phyloP scores from a whole-genome alignment of 2,329 filamentous ascomycete genomes.

The Xylaria sp. region DNA sequence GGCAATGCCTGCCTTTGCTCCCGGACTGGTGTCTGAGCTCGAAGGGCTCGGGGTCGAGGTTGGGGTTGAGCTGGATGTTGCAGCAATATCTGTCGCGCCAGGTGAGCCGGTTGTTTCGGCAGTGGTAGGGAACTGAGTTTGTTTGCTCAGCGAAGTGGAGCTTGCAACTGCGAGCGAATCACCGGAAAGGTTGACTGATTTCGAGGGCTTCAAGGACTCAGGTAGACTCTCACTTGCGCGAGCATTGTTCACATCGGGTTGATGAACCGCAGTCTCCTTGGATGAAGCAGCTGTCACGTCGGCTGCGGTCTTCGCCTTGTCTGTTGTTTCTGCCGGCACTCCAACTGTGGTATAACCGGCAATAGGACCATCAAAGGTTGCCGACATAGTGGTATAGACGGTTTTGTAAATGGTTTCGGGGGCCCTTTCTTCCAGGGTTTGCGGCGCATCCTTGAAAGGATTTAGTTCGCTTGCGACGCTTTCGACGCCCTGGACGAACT shows the following conservation, averaged over 20 bases:
- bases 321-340: constrained; percentile 41
- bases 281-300: constrained; percentile 22
- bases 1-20: constrained; percentile 80
- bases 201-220: constrained; percentile 28
- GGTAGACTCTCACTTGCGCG: constrained; percentile 15
- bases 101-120: constrained; percentile 11
- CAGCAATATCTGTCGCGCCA: constrained; percentile 37
- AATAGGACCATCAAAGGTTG: constrained; percentile 55
- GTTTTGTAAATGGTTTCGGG: constrained; percentile 50
- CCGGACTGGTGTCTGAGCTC: constrained; percentile 44
- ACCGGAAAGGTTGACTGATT: constrained; percentile 26
- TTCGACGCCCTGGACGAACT: constrained; percentile 44
- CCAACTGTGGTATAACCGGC: constrained; percentile 55
- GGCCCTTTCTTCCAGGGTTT: constrained; percentile 36
- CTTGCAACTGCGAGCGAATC: constrained; percentile 29
- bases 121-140: constrained; percentile 42
- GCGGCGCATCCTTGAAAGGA: constrained; percentile 39
- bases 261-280: constrained; percentile 25
- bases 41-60: constrained; percentile 41
- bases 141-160: constrained; percentile 15
- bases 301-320: constrained; percentile 16
- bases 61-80: constrained; percentile 38
- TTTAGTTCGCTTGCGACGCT: constrained; percentile 45
- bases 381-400: constrained; percentile 55
- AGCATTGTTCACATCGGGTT: constrained; percentile 5